Base-by-base conservation (phyloP, 2,329 filamentous ascomycete genomes). In the Ophiostoma tasmaniense region DNA sequence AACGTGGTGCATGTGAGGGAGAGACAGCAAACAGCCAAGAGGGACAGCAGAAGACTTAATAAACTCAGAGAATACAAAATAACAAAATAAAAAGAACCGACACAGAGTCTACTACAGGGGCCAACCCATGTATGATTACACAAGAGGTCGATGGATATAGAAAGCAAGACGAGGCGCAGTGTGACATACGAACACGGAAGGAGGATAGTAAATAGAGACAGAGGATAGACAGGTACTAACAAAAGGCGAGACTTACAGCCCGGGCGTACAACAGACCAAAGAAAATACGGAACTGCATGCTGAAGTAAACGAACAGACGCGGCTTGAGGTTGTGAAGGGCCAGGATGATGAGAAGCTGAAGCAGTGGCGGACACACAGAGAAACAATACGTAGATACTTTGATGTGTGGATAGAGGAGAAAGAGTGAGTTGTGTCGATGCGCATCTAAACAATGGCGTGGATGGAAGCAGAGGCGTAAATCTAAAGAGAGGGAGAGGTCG, bases 141-240 rank as follows among this genome's bases (percentile, higher is more conserved):
- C 55, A 30, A 61, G 55, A 61, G 28, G 28, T 3, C 25, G 25
- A 62, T 33, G 25, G 59, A 33, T 35, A 62, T 28, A n/a, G 28
- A 28, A 62, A 62, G 28, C 59, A 66, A 68, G 30, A 66, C 35
- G 55, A 50, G 42, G 22, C 66, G 67, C 64, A 45, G 67, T 68
- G 64, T 6, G n/a, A 68, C 67, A 25, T 55, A 59, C 28, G 25
- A 66, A 61, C 35, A 68, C 64, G 45, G 42, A 35, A 30, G 33
- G 62, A 25, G 52, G 35, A 35, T 13, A 64, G 42, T 13, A 25
- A 5, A 61, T 25, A 17, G 25, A 67, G 50, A 42, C 39, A 39
- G n/a, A 20, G 37, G 59, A 55, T 6, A 30, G n/a, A 61, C 20
- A 68, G 28, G 17, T 17, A 45, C 42, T 20, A 17, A 45, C 20